A percentile compares a stretch with the other conserved stretches of the same genome.
Evolutionary conservation across 2,329 filamentous ascomycete species (phyloP).

Genomic region (Penicillium rolfsii): DNA sequence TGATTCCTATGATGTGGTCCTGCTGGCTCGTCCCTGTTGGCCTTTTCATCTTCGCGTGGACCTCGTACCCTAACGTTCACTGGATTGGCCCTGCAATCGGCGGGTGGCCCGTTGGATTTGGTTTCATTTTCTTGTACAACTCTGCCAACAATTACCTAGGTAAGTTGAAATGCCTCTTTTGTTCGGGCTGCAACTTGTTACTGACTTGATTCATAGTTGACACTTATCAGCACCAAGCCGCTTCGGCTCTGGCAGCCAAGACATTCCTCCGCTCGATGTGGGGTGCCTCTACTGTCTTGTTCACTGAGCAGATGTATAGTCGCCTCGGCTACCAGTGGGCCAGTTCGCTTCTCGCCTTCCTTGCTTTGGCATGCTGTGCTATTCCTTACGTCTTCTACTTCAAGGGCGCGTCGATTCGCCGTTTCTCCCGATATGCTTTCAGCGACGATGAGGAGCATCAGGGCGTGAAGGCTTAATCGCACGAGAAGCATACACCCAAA

Average conservation of each 20-base stretch:
- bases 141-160: constrained; percentile 72
- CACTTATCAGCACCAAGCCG: constrained; percentile 73
- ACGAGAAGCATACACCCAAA: not conserved
- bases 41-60: constrained; percentile 70
- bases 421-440: constrained; percentile 73
- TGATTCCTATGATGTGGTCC: constrained; percentile 80
- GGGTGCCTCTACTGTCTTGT: constrained; percentile 76
- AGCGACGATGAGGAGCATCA: constrained; percentile 56
- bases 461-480: constrained; percentile 24
- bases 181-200: not conserved
- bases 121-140: constrained; percentile 84
- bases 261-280: constrained; percentile 79
- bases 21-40: constrained; percentile 74
- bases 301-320: constrained; percentile 79
- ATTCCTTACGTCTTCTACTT: constrained; percentile 84
- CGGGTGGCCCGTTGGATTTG: constrained; percentile 73
- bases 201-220: constrained; percentile 51
- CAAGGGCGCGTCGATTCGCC: constrained; percentile 72
- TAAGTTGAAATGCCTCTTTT: constrained; percentile 15
- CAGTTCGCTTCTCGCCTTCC: constrained; percentile 70
- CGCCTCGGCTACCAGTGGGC: constrained; percentile 77
- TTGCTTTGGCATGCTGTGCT: constrained; percentile 74
- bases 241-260: constrained; percentile 79
- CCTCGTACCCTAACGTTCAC: constrained; percentile 65
- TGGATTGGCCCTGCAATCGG: constrained; percentile 75